Conservation (phyloP, 441 rosid genomes). For the Erodium texanum region DNA sequence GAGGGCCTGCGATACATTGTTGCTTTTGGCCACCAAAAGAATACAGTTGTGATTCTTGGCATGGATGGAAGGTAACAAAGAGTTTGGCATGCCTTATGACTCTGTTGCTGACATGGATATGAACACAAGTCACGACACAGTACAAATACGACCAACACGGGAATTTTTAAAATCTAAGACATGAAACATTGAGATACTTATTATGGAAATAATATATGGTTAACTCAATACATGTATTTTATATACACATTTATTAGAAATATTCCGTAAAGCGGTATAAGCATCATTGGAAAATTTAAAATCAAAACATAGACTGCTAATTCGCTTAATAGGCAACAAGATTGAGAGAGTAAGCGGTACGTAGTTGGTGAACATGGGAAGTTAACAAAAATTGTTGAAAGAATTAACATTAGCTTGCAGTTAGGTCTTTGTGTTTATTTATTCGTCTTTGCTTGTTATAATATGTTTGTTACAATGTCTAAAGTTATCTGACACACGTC, state of each 20-base stretch:
- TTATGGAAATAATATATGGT: not conserved
- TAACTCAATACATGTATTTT: no score
- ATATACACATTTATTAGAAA: not conserved
- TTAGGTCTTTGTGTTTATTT: not conserved
- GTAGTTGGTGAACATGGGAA: not conserved
- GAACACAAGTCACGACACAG: not conserved
- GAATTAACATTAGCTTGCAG: not conserved
- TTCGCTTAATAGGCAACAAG: not conserved
- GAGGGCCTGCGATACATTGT: slow-evolving; percentile 64
- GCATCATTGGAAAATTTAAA: not conserved
- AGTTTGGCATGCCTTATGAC: not conserved
- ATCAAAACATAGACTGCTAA: not conserved
- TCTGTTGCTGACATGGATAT: not conserved
- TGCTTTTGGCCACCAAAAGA: slow-evolving; percentile 66
- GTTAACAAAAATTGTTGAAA: no score
- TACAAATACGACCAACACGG: not conserved
- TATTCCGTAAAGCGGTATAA: not conserved
- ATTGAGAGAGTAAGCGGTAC: not conserved
- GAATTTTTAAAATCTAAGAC: not conserved
- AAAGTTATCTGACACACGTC: not conserved
- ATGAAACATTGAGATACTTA: no score
- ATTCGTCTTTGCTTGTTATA: no score
- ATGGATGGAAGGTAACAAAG: slow-evolving; percentile 79
- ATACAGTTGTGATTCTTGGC: slow-evolving; percentile 59
- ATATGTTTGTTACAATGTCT: not conserved